phyloP scores from a whole-genome alignment of 2,329 filamentous ascomycete species.

The Exophiala bonariae region DNA sequence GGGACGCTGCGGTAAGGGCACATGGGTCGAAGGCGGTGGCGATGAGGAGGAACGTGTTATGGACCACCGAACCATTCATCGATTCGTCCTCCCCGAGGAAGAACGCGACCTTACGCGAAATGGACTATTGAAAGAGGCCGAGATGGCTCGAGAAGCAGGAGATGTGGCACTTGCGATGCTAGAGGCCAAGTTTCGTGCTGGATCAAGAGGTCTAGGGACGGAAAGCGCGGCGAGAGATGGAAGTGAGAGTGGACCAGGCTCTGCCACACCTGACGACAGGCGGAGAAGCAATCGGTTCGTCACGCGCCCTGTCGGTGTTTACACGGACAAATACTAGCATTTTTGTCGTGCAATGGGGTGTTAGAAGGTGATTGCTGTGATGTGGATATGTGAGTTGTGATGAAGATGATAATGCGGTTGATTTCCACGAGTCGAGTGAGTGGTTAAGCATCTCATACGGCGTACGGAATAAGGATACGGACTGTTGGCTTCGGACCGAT shows the following conservation, averaged over 20 bases:
- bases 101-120: constrained; percentile 50
- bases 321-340: constrained; percentile 14
- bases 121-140: constrained; percentile 25
- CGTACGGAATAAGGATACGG: no score
- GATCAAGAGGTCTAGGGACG: constrained; percentile 14
- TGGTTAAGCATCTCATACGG: no score
- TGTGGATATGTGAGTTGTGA: no score
- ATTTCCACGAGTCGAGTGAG: no score
- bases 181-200: constrained; percentile 18
- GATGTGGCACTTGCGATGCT: constrained; percentile 18
- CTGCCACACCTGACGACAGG: constrained; percentile 20
- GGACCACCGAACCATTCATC: constrained; percentile 84
- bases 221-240: constrained; percentile 18
- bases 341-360: no score
- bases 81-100: constrained; percentile 73
- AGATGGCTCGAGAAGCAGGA: constrained; percentile 24
- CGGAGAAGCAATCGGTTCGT: constrained; percentile 24
- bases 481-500: no score
- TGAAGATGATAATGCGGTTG: no score
- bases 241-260: constrained; percentile 17
- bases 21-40: constrained; percentile 44
- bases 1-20: constrained; percentile 27
- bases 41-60: constrained; percentile 70
- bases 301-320: constrained; percentile 22
- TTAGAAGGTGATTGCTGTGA: no score